Percentiles rank a stretch among this genome's conserved stretches.
Evolutionary conservation across 441 rosid genomes (phyloP).

Genomic region (Francoa sonchifolia): DNA sequence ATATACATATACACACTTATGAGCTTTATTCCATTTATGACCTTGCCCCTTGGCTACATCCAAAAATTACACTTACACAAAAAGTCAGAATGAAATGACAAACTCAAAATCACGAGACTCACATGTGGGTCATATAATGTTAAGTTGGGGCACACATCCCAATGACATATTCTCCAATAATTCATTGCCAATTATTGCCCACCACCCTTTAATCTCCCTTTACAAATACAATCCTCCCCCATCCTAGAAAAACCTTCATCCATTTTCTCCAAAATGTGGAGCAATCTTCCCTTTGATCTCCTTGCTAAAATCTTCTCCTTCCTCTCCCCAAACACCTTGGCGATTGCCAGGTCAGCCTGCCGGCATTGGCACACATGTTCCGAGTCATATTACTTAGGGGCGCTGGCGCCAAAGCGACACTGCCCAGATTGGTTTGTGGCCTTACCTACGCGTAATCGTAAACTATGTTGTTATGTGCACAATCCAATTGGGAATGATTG

Average conservation of each 20-base stretch:
- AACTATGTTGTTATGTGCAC: constrained; percentile 20
- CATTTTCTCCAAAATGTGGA: constrained; percentile 29
- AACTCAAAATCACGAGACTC: neutral
- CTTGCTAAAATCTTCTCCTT: constrained; percentile 33
- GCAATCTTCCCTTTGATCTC: constrained; percentile 30
- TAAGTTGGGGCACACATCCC: constrained; percentile 23
- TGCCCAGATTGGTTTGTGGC: constrained; percentile 37
- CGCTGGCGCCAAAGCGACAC: neutral
- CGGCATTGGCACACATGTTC: constrained; percentile 29
- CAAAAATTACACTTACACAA: constrained; percentile 2
- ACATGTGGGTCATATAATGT: constrained; percentile 19
- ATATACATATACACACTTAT: no score
- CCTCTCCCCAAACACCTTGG: constrained; percentile 37
- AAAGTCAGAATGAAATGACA: constrained; percentile 1
- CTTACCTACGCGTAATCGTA: constrained; percentile 26
- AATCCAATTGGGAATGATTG: constrained; percentile 24
- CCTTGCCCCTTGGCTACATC: constrained; percentile 14
- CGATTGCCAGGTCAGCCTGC: constrained; percentile 29
- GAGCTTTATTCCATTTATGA: neutral
- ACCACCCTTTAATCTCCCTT: neutral
- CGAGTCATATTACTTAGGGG: constrained; percentile 9
- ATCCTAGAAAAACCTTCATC: neutral
- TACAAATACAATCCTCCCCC: neutral
- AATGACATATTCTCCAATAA: constrained; percentile 7
- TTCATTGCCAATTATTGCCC: constrained; percentile 6